Evolutionary conservation across 73 alveolate genomes (phyloP), one percentile per base, ranked within the genome.

Genomic region (Blepharisma stoltei): DNA sequence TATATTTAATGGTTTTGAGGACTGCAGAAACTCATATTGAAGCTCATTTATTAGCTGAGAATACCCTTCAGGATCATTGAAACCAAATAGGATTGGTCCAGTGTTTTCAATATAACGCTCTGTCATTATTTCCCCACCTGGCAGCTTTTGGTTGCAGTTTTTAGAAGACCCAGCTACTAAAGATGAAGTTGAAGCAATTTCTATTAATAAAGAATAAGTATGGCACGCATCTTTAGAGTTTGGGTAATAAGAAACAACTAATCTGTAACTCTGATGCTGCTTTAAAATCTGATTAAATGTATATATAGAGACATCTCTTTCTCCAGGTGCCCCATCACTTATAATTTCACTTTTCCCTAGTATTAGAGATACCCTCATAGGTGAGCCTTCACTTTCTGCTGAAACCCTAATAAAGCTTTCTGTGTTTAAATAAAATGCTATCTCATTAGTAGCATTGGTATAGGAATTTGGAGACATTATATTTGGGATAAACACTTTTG

Each of bases 321-420:
- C 66, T 8, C 46, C 14, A 8, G 14, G 73, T 4, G n/a, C 46
- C 2, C 45, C 45, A 14, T 18, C 73, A 8, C 14, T 25, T 25
- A 18, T 25, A 38, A 60, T 60, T 20, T 20, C 46, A 60, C 23
- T 38, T 14, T n/a, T 14, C 2, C 73, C 73, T 0, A 14, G 14
- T 2, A n/a, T 14, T 20, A 60, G 49, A 20, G 49, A 14, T 60
- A 60, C 4, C 2, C 14, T 60, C 73, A 60, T 60, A 14, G 73
- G 73, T 60, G 73, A 60, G 46, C 45, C 73, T 1, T n/a, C 37
- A 25, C 73, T 60, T 60, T 60, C 73, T 1, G 45, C 73, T 18
- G 23, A 25, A 20, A 60, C 73, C 23, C 73, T 60, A 1, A 60
- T 18, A 14, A 60, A n/a, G 23, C 73, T 60, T 14, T 14, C 73